Evolutionary conservation across 2,329 filamentous ascomycete genomes (phyloP).

Genomic region (Nemania sp.): DNA sequence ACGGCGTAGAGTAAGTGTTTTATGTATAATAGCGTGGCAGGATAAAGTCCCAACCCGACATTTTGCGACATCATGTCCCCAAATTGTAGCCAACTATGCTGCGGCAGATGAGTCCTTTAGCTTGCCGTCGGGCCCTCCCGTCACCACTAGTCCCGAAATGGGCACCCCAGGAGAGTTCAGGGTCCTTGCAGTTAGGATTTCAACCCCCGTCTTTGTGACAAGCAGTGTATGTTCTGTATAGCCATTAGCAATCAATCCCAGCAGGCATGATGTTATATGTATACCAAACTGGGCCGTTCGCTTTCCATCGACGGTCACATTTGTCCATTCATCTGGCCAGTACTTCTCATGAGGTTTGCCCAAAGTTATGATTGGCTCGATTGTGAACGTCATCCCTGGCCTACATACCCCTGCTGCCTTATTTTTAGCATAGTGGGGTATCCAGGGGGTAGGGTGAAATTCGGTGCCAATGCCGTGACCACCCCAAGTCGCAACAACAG

Average conservation of each 20-base stretch:
- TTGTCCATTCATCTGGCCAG: constrained; percentile 99
- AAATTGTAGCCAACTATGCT: background rate
- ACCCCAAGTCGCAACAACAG: constrained; percentile 92
- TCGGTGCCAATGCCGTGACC: constrained; percentile 93
- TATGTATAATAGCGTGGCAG: too few species aligned
- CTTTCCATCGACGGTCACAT: constrained; percentile 86
- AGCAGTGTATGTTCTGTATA: constrained; percentile 74
- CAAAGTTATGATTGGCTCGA: constrained; percentile 97
- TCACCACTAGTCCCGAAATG: constrained; percentile 54
- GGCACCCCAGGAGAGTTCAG: constrained; percentile 78
- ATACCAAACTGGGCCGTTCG: constrained; percentile 88
- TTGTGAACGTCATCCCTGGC: constrained; percentile 97
- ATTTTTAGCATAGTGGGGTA: constrained; percentile 98
- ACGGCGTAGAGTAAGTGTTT: too few species aligned
- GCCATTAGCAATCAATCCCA: background rate
- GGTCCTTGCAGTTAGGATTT: constrained; percentile 76
- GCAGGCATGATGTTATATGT: background rate
- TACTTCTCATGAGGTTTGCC: constrained; percentile 90
- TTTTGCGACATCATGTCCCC: too few species aligned
- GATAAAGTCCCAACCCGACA: too few species aligned
- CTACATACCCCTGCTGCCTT: constrained; percentile 94
- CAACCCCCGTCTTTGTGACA: constrained; percentile 82
- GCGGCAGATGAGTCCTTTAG: too few species aligned
- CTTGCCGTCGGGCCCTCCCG: background rate
- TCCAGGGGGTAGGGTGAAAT: constrained; percentile 91